Evolutionary conservation across 192 early-diverging fungal species (phyloP).

Genomic region (Linnemannia zychae): DNA sequence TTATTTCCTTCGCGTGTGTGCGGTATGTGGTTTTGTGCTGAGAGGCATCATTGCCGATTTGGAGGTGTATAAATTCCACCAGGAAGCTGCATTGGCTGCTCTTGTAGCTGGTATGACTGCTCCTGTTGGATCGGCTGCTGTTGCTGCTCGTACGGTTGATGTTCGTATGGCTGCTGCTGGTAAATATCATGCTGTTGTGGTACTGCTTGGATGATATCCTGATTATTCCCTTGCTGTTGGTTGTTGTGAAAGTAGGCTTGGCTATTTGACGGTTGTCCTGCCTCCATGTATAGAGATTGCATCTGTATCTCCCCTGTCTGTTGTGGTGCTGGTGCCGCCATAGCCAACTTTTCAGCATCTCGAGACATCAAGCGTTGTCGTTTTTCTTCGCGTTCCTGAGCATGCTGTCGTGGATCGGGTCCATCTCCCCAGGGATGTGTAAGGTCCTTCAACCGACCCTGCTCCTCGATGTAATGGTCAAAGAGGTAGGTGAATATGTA

Average conservation of each 20-base stretch:
- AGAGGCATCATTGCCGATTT: neutral
- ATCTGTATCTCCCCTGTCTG: neutral
- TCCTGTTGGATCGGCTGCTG: neutral
- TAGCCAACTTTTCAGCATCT: conserved; percentile 3
- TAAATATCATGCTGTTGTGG: neutral
- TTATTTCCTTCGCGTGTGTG: neutral
- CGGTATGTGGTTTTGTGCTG: neutral
- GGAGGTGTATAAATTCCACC: neutral
- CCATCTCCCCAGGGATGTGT: conserved; percentile 32
- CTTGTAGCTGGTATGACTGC: neutral
- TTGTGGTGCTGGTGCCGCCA: neutral
- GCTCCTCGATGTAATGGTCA: conserved; percentile 32
- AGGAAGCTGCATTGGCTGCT: neutral
- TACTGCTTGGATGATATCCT: neutral
- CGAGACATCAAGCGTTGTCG: neutral
- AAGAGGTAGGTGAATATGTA: conserved; percentile 50
- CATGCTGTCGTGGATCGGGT: conserved; percentile 30
- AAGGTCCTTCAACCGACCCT: conserved; percentile 19
- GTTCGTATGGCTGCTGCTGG: neutral
- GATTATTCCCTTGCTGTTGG: neutral
- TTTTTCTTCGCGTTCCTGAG: conserved; percentile 4
- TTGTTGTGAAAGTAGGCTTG: neutral
- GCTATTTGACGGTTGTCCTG: neutral
- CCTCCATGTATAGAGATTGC: neutral
- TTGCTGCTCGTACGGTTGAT: neutral